Evolutionary conservation across 2,329 filamentous ascomycete species (phyloP).

Genomic region (Fusarium pseudocircinatum): DNA sequence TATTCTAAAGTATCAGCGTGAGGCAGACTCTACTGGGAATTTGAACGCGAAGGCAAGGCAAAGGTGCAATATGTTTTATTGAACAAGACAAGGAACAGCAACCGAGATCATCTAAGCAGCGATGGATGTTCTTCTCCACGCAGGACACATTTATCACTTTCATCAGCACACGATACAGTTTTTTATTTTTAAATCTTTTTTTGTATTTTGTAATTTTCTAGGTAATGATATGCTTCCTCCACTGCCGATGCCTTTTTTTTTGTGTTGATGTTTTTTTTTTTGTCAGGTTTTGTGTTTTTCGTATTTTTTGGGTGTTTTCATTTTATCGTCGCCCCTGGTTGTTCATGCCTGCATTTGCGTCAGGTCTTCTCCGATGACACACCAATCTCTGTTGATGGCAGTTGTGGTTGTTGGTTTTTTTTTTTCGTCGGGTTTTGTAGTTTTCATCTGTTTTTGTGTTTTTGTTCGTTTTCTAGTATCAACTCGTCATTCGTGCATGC

Average conservation of each 20-base stretch:
- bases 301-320: not conserved
- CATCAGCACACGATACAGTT: accelerated
- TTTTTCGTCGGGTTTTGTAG: not conserved
- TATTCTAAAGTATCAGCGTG: accelerated
- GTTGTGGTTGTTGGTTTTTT: not conserved
- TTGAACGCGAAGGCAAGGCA: not conserved
- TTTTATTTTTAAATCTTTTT: not conserved
- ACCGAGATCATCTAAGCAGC: not conserved
- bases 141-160: not conserved
- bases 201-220: not conserved
- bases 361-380: not conserved
- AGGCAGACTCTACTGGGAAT: not conserved
- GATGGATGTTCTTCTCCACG: not conserved
- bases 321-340: not conserved
- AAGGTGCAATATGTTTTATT: accelerated
- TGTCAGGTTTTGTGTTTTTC: accelerated
- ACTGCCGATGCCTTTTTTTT: not conserved
- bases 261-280: not conserved
- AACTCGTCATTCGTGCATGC: not conserved
- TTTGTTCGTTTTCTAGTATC: not conserved
- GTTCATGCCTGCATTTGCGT: not conserved
- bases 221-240: not conserved
- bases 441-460: not conserved
- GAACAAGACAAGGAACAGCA: not conserved
- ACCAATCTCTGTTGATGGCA: not conserved